Percentiles rank a stretch among this genome's conserved stretches.
These are phyloP conservation scores for Colletotrichum paranaense DNA, from an alignment of 2,329 filamentous ascomycete genomes.

Conservation along the genomic window DNA sequence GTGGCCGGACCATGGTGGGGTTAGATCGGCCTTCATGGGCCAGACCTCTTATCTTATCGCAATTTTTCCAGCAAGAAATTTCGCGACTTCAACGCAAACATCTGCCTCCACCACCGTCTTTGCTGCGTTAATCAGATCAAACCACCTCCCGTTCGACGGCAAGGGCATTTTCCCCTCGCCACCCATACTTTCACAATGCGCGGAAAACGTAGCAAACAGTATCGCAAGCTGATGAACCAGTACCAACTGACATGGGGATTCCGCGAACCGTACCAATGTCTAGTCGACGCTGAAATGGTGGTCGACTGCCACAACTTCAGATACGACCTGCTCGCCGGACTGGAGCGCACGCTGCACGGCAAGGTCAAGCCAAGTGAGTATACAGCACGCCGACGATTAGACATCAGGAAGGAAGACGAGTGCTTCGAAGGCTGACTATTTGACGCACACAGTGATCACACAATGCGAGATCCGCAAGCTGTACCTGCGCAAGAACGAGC, in stretches of 20 bases:
- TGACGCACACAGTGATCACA: conserved; percentile 71
- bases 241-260: conserved; percentile 91
- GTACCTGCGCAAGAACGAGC: conserved; percentile 70
- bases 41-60: conserved; percentile 36
- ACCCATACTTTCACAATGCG: conserved; percentile 50
- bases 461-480: conserved; percentile 85
- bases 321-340: conserved; percentile 83
- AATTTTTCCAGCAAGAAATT: conserved; percentile 32
- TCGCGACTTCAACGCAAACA: conserved; percentile 8
- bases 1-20: conserved; percentile 17
- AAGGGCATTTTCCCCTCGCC: conserved; percentile 1
- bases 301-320: conserved; percentile 85
- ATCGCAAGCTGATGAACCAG: conserved; percentile 90
- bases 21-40: conserved; percentile 9
- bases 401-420: background rate
- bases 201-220: conserved; percentile 63
- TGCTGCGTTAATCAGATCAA: background rate
- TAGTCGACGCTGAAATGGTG: conserved; percentile 89
- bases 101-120: background rate
- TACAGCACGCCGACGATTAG: conserved; percentile 28
- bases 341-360: conserved; percentile 87
- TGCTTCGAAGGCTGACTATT: background rate
- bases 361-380: conserved; percentile 82
- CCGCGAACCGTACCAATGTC: conserved; percentile 92
- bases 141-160: conserved; percentile 1